A percentile compares a stretch with the other conserved stretches of the same genome.
phyloP scores from a whole-genome alignment of 805 yeast species.

The Candida schatavii region DNA sequence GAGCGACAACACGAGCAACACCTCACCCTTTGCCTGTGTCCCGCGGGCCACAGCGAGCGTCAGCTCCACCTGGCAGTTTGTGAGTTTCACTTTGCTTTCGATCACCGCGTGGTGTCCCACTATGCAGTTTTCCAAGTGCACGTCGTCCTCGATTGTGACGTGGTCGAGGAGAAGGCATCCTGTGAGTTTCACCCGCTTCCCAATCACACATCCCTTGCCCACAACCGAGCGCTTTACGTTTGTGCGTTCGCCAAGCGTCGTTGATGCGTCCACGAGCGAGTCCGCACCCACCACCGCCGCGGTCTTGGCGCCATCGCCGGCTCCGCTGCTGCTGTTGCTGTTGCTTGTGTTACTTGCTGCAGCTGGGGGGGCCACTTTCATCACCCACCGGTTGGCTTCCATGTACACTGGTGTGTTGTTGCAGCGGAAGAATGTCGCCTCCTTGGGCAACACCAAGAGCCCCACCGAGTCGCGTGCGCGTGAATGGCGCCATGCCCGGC shows the following conservation, averaged over 20 bases:
- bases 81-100: constrained; percentile 60
- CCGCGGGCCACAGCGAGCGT: constrained; percentile 63
- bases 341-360: background rate
- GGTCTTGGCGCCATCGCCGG: constrained; percentile 14
- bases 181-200: constrained; percentile 81
- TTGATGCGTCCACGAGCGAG: constrained; percentile 67
- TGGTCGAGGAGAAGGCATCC: constrained; percentile 79
- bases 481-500: constrained; percentile 89
- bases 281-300: constrained; percentile 72
- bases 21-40: constrained; percentile 56
- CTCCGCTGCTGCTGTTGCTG: constrained; percentile 11
- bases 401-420: constrained; percentile 78
- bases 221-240: constrained; percentile 83
- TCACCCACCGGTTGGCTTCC: constrained; percentile 82
- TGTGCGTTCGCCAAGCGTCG: constrained; percentile 76
- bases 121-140: constrained; percentile 79
- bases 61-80: constrained; percentile 85
- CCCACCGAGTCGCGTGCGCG: constrained; percentile 57
- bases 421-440: constrained; percentile 69
- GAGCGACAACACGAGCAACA: constrained; percentile 42
- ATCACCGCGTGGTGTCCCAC: constrained; percentile 70
- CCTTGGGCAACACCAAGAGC: constrained; percentile 66
- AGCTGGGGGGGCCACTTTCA: constrained; percentile 39
- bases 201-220: constrained; percentile 72
- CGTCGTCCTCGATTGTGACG: constrained; percentile 76